A percentile compares a stretch with the other conserved stretches of the same genome.
Evolutionary conservation across 1,284 basidiomycete species (phyloP).

Genomic region (Farysia itapuensis): DNA sequence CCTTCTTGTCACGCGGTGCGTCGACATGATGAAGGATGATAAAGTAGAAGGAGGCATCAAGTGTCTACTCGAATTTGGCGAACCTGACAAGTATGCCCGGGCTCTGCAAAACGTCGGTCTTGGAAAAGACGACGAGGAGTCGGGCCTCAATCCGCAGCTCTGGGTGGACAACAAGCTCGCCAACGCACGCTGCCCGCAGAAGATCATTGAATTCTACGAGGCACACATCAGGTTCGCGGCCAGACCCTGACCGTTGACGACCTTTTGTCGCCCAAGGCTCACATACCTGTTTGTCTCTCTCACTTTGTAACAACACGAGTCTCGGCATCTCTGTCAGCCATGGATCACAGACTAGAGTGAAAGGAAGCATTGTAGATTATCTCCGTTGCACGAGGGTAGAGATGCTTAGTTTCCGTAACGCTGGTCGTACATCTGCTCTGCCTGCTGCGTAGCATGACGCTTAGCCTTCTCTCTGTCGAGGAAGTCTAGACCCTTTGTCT

Average conservation of each 20-base stretch:
- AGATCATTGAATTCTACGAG: constrained; percentile 40
- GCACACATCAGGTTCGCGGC: constrained; percentile 25
- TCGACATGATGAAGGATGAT: constrained; percentile 29
- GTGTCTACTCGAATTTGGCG: constrained; percentile 19
- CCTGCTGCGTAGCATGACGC: constrained; percentile 57
- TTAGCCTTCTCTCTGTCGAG: constrained; percentile 63
- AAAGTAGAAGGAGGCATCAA: constrained; percentile 12
- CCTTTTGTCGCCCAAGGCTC: no score
- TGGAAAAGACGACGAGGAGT: constrained; percentile 1
- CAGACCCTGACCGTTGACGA: no score
- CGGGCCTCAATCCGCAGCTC: constrained; percentile 6
- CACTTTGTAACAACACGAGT: no score
- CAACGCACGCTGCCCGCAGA: constrained; percentile 34
- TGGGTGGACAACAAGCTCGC: constrained; percentile 24
- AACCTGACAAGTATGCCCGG: not conserved
- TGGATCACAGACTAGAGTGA: not conserved
- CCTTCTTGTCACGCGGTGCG: constrained; percentile 5
- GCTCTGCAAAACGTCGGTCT: constrained; percentile 6
- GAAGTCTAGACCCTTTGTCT: constrained; percentile 51
- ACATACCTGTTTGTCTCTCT: no score
- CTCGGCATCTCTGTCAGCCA: not conserved
- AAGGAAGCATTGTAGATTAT: not conserved
- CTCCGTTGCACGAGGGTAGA: not conserved
- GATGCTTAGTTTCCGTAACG: constrained; percentile 32
- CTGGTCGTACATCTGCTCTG: constrained; percentile 41